phyloP scores from a whole-genome alignment of 371 early-diverging fungal genomes.

The Rhizopus microsporus region DNA sequence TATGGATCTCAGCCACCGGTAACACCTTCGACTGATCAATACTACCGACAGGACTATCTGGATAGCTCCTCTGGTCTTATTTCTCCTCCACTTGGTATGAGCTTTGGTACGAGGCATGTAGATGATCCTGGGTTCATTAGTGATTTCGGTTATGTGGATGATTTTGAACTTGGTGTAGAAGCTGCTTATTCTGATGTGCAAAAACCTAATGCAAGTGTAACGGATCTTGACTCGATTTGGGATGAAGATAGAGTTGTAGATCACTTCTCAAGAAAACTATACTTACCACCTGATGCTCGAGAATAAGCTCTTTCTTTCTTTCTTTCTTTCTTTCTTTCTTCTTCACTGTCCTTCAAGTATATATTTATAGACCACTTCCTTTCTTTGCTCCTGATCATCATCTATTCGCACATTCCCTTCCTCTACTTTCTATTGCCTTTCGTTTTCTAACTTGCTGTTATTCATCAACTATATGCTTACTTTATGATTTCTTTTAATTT shows the following conservation, averaged over 20 bases:
- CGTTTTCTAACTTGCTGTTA: too few species aligned
- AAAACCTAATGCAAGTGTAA: background rate
- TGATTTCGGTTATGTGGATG: constrained; percentile 35
- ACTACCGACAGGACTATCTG: background rate
- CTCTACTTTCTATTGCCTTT: too few species aligned
- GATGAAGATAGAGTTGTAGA: constrained; percentile 12
- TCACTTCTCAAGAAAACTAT: constrained; percentile 4
- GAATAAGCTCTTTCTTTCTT: constrained; percentile 8
- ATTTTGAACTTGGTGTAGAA: constrained; percentile 13
- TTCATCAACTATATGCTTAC: too few species aligned
- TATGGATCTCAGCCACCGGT: constrained; percentile 3
- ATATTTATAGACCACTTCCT: background rate
- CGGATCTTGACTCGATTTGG: constrained; percentile 12
- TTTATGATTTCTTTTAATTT: too few species aligned
- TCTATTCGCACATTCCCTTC: too few species aligned
- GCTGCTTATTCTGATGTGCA: background rate
- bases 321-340: background rate
- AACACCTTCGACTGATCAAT: constrained; percentile 5
- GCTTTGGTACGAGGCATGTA: background rate
- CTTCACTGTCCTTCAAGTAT: background rate
- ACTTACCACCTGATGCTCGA: constrained; percentile 21
- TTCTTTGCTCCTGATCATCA: background rate
- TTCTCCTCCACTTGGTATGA: background rate
- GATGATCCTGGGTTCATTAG: constrained; percentile 40
- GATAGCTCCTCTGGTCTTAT: background rate